Evolutionary conservation across 1,139 yeast species (phyloP).

Genomic region (Lodderomyces oxycetoniae): DNA sequence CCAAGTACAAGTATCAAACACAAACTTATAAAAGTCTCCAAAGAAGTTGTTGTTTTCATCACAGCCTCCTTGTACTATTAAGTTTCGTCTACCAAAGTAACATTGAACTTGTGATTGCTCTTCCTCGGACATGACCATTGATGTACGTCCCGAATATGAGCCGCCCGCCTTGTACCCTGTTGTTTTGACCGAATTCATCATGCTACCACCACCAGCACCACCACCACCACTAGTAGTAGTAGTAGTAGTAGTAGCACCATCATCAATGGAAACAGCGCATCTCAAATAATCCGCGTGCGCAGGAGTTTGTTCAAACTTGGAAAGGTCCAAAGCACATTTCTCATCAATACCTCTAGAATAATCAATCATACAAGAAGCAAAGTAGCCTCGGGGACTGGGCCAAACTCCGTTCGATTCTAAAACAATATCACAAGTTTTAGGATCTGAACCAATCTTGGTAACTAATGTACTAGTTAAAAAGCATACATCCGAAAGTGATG

Average conservation of each 20-base stretch:
- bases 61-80: constrained; percentile 43
- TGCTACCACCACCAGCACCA: constrained; percentile 5
- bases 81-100: constrained; percentile 26
- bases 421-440: constrained; percentile 10
- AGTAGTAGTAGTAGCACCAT: constrained; percentile 6
- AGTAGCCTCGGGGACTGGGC: constrained; percentile 42
- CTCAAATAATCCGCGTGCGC: constrained; percentile 3
- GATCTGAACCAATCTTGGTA: constrained; percentile 12
- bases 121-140: constrained; percentile 4
- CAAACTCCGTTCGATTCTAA: constrained; percentile 16
- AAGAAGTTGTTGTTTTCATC: constrained; percentile 27
- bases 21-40: constrained; percentile 32
- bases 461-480: constrained; percentile 25
- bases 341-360: constrained; percentile 16
- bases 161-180: no score
- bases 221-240: neutral
- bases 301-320: constrained; percentile 1
- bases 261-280: constrained; percentile 5
- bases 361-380: constrained; percentile 33
- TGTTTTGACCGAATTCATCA: no score
- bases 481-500: constrained; percentile 7
- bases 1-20: constrained; percentile 36
- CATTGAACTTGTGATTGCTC: constrained; percentile 14
- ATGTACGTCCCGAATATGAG: constrained; percentile 4
- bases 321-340: constrained; percentile 16